Evolutionary conservation across 2,329 filamentous ascomycete species (phyloP).

Genomic region (Niveomyces coronatus): DNA sequence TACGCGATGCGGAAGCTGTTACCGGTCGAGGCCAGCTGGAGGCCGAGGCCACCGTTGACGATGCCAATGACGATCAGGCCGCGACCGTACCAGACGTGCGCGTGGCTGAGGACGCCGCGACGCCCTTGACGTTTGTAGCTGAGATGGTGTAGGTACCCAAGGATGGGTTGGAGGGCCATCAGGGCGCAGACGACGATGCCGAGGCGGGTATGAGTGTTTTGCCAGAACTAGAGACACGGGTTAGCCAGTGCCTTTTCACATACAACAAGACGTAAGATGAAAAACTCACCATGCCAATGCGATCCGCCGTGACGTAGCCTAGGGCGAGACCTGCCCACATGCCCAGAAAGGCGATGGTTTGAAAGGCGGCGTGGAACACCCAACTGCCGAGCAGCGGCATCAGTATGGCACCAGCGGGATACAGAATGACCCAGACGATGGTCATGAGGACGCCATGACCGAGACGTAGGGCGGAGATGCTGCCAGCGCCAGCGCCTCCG

Average conservation of each 20-base stretch:
- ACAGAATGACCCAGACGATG: slow-evolving; percentile 46
- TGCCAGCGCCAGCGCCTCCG: slow-evolving; percentile 10
- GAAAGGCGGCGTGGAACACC: slow-evolving; percentile 47
- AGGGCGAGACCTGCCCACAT: slow-evolving; percentile 53
- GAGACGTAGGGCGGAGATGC: slow-evolving; percentile 21
- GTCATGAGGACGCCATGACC: slow-evolving; percentile 52
- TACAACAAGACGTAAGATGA: no score
- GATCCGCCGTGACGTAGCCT: slow-evolving; percentile 38
- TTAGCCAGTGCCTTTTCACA: slow-evolving; percentile 6
- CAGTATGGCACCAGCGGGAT: slow-evolving; percentile 48
- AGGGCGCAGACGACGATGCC: slow-evolving; percentile 45
- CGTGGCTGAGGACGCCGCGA: slow-evolving; percentile 42
- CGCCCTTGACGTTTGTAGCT: slow-evolving; percentile 36
- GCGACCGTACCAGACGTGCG: slow-evolving; percentile 55
- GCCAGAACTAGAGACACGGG: slow-evolving; percentile 38
- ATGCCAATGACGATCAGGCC: slow-evolving; percentile 46
- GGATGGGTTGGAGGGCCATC: slow-evolving; percentile 46
- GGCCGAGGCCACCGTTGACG: slow-evolving; percentile 53
- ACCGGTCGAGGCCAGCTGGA: slow-evolving; percentile 35
- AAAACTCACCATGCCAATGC: slow-evolving; percentile 31
- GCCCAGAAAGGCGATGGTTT: slow-evolving; percentile 40
- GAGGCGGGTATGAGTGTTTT: slow-evolving; percentile 42
- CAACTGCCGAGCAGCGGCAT: slow-evolving; percentile 50
- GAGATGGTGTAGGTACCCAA: slow-evolving; percentile 48
- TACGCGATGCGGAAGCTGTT: slow-evolving; percentile 41